phyloP scores from a whole-genome alignment of 2,329 filamentous ascomycete genomes.

The Penicillium sp. region DNA sequence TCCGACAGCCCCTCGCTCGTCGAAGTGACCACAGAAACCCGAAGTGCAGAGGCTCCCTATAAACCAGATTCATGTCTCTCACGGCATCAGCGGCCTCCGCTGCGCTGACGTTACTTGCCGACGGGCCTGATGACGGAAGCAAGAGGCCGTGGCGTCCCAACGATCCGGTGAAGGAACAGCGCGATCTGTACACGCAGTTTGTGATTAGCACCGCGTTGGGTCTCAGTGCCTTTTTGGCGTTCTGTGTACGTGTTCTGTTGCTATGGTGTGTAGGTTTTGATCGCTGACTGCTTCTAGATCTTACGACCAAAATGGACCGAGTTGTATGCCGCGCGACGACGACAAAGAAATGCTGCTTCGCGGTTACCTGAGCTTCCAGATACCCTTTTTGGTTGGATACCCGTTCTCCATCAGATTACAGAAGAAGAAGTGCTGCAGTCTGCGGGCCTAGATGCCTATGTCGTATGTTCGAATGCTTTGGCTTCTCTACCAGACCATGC shows the following conservation, averaged over 20 bases:
- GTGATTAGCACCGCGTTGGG: constrained; percentile 38
- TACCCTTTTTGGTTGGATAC: constrained; percentile 87
- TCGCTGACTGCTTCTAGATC: constrained; percentile 45
- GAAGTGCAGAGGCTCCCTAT: background rate
- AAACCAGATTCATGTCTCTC: constrained; percentile 23
- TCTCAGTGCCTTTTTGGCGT: constrained; percentile 38
- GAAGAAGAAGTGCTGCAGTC: constrained; percentile 84
- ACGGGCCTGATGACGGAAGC: constrained; percentile 14
- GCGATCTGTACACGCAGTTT: constrained; percentile 39
- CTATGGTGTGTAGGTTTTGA: background rate
- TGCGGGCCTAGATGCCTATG: constrained; percentile 88
- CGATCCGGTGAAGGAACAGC: constrained; percentile 28
- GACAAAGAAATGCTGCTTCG: constrained; percentile 57
- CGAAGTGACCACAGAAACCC: background rate
- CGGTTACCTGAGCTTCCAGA: constrained; percentile 70
- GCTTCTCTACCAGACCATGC: background rate
- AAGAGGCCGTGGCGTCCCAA: constrained; percentile 18
- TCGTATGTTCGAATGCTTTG: constrained; percentile 46
- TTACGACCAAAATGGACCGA: constrained; percentile 84
- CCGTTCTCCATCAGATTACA: constrained; percentile 69
- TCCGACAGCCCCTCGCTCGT: constrained; percentile 9
- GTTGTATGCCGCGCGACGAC: constrained; percentile 81
- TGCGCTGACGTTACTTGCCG: constrained; percentile 16
- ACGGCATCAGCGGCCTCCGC: constrained; percentile 23
- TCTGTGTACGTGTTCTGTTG: constrained; percentile 33